Evolutionary conservation across 176 grass and related monocot genomes (phyloP).

Genomic region (Oryza nivara): DNA sequence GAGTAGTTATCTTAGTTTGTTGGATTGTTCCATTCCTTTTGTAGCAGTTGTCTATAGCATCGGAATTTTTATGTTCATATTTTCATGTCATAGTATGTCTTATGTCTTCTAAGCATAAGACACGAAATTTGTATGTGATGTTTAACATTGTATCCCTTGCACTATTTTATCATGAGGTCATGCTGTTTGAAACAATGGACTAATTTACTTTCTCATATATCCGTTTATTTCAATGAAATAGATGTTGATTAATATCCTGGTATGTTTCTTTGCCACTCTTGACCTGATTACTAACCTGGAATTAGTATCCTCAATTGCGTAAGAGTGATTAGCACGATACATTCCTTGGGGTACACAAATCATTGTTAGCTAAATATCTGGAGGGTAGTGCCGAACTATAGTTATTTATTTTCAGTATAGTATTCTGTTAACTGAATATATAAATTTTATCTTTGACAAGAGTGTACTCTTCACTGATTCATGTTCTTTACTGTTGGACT

Average conservation of each 20-base stretch:
- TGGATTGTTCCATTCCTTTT: neutral
- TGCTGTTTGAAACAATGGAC: neutral
- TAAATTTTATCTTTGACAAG: neutral
- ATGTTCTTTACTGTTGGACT: neutral
- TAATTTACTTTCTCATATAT: neutral
- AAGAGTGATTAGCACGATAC: neutral
- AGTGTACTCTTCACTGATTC: neutral
- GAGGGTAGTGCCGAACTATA: neutral
- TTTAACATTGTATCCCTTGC: neutral
- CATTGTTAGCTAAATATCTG: neutral
- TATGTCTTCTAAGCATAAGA: conserved; percentile 7
- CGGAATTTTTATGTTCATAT: neutral
- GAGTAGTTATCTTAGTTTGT: neutral
- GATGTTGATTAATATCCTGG: neutral
- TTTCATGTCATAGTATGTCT: neutral
- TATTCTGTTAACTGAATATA: neutral
- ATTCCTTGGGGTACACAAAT: conserved; percentile 16
- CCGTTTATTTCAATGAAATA: neutral
- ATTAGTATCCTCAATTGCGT: neutral
- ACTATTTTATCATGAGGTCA: neutral
- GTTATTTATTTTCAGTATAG: neutral
- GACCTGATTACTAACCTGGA: neutral
- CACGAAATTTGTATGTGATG: neutral
- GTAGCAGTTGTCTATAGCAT: conserved; percentile 4
- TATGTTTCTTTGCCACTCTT: neutral